A percentile compares a stretch with the other conserved stretches of the same genome.
Evolutionary conservation across 2,329 filamentous ascomycete genomes (phyloP).

Genomic region (Claviceps arundinis): DNA sequence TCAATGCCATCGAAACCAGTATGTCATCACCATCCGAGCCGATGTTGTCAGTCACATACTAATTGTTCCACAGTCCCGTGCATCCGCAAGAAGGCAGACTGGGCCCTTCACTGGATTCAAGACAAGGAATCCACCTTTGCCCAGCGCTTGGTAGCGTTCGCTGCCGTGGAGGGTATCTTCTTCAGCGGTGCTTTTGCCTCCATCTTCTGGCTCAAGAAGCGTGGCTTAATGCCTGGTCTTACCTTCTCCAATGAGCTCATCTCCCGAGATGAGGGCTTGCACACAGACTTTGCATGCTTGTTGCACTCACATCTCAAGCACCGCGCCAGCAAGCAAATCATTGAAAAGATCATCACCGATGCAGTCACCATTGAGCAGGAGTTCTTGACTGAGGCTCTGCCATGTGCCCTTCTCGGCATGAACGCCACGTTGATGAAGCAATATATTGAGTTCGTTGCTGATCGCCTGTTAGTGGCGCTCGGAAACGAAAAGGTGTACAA

Average conservation of each 20-base stretch:
- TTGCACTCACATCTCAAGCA: constrained; percentile 95
- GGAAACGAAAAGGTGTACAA: constrained; percentile 94
- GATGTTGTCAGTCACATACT: constrained; percentile 2
- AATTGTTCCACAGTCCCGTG: constrained; percentile 54
- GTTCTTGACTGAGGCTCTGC: constrained; percentile 91
- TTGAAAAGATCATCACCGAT: constrained; percentile 83
- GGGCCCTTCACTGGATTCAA: constrained; percentile 89
- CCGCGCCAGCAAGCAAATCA: constrained; percentile 68
- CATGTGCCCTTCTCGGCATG: constrained; percentile 90
- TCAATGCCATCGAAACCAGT: constrained; percentile 98
- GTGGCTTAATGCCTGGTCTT: constrained; percentile 93
- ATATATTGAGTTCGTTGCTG: constrained; percentile 99
- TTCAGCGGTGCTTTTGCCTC: constrained; percentile 97
- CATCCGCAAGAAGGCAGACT: constrained; percentile 97
- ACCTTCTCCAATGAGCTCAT: constrained; percentile 99
- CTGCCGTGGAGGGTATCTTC: constrained; percentile 98
- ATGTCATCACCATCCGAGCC: constrained; percentile 24
- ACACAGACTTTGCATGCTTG: constrained; percentile 97
- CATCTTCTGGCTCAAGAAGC: constrained; percentile 99
- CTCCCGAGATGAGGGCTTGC: constrained; percentile 96
- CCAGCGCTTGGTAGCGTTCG: constrained; percentile 90
- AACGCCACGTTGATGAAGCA: constrained; percentile 96
- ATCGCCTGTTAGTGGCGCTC: constrained; percentile 82
- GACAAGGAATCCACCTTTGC: constrained; percentile 92
- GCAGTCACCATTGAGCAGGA: constrained; percentile 93